Conservation (phyloP, 2,329 filamentous ascomycete species). For the Ceratocystis smalleyi region DNA sequence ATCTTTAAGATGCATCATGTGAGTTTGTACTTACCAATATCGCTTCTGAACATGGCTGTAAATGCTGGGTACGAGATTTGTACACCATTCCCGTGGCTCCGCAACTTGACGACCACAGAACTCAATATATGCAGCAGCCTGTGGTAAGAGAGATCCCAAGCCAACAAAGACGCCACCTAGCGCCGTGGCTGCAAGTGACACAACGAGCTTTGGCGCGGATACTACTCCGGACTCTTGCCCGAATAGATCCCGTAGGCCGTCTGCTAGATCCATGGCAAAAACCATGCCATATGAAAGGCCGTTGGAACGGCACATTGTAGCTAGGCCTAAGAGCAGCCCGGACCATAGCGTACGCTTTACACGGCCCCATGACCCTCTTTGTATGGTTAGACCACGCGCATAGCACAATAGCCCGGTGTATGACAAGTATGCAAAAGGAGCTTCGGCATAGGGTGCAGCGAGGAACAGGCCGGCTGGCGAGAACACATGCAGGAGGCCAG, state of each 20-base stretch:
- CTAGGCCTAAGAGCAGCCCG: conserved; percentile 54
- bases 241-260: conserved; percentile 20
- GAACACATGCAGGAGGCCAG: conserved; percentile 61
- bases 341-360: conserved; percentile 39
- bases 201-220: conserved; percentile 13
- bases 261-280: conserved; percentile 43
- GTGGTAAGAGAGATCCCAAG: conserved; percentile 53
- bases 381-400: conserved; percentile 32
- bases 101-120: conserved; percentile 40
- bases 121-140: conserved; percentile 54
- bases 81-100: conserved; percentile 55
- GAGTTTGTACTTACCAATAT: conserved; percentile 57
- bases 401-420: conserved; percentile 61
- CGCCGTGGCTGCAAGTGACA: conserved; percentile 38
- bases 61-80: conserved; percentile 59
- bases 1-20: not conserved
- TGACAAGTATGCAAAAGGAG: conserved; percentile 60
- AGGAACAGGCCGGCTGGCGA: conserved; percentile 84
- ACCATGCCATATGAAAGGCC: conserved; percentile 68
- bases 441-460: conserved; percentile 71
- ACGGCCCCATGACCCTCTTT: conserved; percentile 19
- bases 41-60: conserved; percentile 77
- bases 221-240: not conserved
- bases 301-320: conserved; percentile 67
- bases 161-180: conserved; percentile 54